A percentile compares a stretch with the other conserved stretches of the same genome.
Conservation (phyloP, 2,329 filamentous ascomycete species). For the Apiospora marii region DNA sequence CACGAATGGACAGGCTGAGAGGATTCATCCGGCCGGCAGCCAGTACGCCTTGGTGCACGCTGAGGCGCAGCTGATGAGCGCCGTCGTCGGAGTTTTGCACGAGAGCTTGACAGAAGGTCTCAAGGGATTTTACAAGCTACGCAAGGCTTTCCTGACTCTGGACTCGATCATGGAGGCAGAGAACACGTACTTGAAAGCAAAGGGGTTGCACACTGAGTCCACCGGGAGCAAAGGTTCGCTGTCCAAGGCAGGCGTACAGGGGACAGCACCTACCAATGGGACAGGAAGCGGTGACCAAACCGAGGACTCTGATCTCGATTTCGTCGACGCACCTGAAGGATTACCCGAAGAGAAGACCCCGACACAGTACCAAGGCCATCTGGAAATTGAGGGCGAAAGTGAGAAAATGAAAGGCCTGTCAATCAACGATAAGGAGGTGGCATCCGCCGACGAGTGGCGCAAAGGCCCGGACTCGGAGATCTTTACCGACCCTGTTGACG, state of each 20-base stretch:
- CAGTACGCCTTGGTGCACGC: conserved; percentile 88
- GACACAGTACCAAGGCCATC: conserved; percentile 54
- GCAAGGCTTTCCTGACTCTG: conserved; percentile 86
- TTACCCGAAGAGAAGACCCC: conserved; percentile 54
- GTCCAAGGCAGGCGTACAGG: conserved; percentile 33
- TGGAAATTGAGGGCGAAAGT: conserved; percentile 42
- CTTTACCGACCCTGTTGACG: conserved; percentile 79
- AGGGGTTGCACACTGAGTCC: conserved; percentile 38
- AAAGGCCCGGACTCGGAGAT: conserved; percentile 66
- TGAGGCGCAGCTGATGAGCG: conserved; percentile 87
- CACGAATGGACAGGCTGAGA: conserved; percentile 39
- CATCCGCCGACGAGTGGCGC: conserved; percentile 22
- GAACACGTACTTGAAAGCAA: conserved; percentile 57
- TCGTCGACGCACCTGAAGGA: conserved; percentile 63
- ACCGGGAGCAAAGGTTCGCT: conserved; percentile 32
- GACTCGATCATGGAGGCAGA: conserved; percentile 82
- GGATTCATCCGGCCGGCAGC: conserved; percentile 80
- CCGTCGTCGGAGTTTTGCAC: conserved; percentile 87
- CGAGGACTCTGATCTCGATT: conserved; percentile 55
- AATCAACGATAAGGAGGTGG: conserved; percentile 29
- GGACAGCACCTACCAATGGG: conserved; percentile 40
- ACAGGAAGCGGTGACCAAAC: conserved; percentile 48
- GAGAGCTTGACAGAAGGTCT: conserved; percentile 92
- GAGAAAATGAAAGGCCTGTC: conserved; percentile 40
- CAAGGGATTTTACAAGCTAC: conserved; percentile 89